Conservation (phyloP, 169 alveolate genomes). For the Cryptosporidium meleagridis region DNA sequence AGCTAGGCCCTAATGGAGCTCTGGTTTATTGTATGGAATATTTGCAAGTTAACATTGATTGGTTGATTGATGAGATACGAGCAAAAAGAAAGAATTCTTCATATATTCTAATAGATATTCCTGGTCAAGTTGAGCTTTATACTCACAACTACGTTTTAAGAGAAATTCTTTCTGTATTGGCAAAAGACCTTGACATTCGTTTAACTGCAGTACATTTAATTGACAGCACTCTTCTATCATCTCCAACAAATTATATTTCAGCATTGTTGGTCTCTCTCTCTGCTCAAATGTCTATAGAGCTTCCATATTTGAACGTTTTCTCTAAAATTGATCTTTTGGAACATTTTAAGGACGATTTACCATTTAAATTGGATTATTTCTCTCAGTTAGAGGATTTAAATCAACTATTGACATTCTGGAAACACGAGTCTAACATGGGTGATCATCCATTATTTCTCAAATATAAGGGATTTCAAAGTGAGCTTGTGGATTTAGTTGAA, state of each 20-base stretch:
- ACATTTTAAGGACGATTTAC: conserved; percentile 82
- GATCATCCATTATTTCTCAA: conserved; percentile 76
- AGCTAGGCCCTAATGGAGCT: conserved; percentile 96
- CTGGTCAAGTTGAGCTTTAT: conserved; percentile 97
- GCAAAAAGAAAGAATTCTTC: conserved; percentile 78
- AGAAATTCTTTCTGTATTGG: conserved; percentile 83
- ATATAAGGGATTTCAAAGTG: conserved; percentile 78
- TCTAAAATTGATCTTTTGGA: conserved; percentile 89
- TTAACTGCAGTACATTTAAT: conserved; percentile 86
- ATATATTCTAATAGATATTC: conserved; percentile 94
- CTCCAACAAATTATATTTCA: conserved; percentile 87
- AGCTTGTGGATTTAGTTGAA: conserved; percentile 82
- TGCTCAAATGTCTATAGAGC: conserved; percentile 92
- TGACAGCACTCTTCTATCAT: conserved; percentile 86
- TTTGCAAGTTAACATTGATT: conserved; percentile 89
- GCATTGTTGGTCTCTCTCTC: conserved; percentile 92
- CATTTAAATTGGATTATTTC: conserved; percentile 52
- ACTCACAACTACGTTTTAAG: conserved; percentile 92
- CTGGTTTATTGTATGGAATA: conserved; percentile 94
- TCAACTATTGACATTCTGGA: conserved; percentile 46
- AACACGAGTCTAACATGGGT: conserved; percentile 33
- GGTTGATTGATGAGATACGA: conserved; percentile 84
- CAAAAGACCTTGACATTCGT: conserved; percentile 80
- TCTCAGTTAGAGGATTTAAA: conserved; percentile 51
- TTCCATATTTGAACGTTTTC: conserved; percentile 94